Conservation (phyloP, 805 yeast species). For the Kodamaea neixiangensis region DNA sequence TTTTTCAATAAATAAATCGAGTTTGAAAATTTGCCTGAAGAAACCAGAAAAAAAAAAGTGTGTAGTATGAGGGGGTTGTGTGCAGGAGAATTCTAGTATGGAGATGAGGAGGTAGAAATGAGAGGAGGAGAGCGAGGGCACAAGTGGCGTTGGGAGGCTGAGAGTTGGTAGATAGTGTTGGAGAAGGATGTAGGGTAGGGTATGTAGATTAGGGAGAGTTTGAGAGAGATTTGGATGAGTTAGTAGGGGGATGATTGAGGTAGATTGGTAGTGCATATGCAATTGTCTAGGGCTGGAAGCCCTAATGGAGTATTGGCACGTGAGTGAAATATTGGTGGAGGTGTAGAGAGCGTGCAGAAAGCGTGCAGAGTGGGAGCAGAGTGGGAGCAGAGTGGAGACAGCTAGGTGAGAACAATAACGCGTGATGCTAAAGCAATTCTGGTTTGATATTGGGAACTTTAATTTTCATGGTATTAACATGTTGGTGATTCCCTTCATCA, state of each 20-base stretch:
- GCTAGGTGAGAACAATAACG: neutral
- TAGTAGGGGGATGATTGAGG: neutral
- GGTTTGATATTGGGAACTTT: too few species aligned
- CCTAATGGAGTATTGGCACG: neutral
- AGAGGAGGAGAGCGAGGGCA: neutral
- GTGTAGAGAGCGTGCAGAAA: too few species aligned
- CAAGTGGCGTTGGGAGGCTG: neutral
- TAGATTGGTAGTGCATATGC: neutral
- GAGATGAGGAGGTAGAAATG: neutral
- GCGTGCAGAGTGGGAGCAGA: neutral
- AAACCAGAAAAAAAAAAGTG: constrained; percentile 5
- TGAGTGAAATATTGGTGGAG: too few species aligned
- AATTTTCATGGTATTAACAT: too few species aligned
- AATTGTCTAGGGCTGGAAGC: neutral
- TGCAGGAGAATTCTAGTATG: constrained; percentile 6
- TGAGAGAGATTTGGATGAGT: neutral
- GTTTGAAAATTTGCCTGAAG: constrained; percentile 11
- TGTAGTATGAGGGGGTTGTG: constrained; percentile 4
- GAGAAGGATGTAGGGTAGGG: neutral
- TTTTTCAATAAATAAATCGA: constrained; percentile 7
- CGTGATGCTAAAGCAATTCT: too few species aligned
- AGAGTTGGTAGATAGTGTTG: neutral
- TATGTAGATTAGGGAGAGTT: neutral
- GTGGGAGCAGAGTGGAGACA: neutral
- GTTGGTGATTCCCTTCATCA: too few species aligned